Conservation (phyloP, 805 yeast genomes). For the Candida endomychidarum region DNA sequence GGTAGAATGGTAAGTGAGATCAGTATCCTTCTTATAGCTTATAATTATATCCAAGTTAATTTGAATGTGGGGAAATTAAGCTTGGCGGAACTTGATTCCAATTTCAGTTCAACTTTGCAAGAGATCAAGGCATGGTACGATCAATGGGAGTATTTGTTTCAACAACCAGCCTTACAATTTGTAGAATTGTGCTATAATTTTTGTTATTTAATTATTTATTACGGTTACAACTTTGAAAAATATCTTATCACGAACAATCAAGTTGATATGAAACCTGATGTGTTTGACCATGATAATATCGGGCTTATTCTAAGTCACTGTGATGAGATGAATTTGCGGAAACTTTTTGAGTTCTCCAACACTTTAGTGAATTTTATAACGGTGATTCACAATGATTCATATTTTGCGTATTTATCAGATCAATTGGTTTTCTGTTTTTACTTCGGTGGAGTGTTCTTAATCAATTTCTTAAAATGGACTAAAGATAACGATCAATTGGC, state of each 20-base stretch:
- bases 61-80: constrained; percentile 18
- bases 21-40: constrained; percentile 55
- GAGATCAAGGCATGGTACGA: constrained; percentile 62
- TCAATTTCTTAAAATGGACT: constrained; percentile 23
- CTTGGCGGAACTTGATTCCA: constrained; percentile 20
- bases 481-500: constrained; percentile 8
- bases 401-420: constrained; percentile 70
- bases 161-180: constrained; percentile 72
- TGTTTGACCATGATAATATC: constrained; percentile 23
- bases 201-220: constrained; percentile 51
- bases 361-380: constrained; percentile 43
- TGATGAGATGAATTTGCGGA: constrained; percentile 27
- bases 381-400: constrained; percentile 47
- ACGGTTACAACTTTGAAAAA: constrained; percentile 34
- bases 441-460: constrained; percentile 39
- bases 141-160: constrained; percentile 67
- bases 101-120: constrained; percentile 37
- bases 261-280: constrained; percentile 5
- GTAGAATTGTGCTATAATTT: constrained; percentile 71
- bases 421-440: constrained; percentile 59
- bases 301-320: constrained; percentile 23
- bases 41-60: constrained; percentile 52
- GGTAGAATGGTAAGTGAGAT: constrained; percentile 82
- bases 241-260: constrained; percentile 11
- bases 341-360: constrained; percentile 42